Base-by-base conservation (phyloP, 495 filamentous ascomycete genomes). In the Podospora pseudopauciseta region DNA sequence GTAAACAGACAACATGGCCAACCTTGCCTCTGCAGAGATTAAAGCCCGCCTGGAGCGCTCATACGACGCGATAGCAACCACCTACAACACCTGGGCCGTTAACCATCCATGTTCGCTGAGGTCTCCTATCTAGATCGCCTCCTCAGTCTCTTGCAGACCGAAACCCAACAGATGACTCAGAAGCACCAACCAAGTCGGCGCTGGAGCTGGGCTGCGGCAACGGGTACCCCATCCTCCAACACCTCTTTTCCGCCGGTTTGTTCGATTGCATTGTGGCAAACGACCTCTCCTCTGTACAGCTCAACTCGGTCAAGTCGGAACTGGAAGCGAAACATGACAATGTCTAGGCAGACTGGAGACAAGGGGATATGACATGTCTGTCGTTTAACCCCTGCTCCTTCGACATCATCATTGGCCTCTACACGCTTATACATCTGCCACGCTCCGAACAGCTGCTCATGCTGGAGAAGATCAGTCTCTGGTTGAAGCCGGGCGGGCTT, bases 181-280 rank as follows among this genome's bases (percentile, higher is more conserved):
- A 20, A 23, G 28, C 70, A 5, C 27, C 6, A 18, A 5, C 5
- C 16, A 57, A 16, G 18, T 57, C 57, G 11, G 69, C 74, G n/a
- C 77, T 80, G 13, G 78, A 80, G 27, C 74, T 79, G 9, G 79
- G 79, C 26, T 78, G 78, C 62, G 79, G 79, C 34, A 60, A 72
- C 18, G 79, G 79, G 26, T 28, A 72, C 23, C 79, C 79, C 2
- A 69, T 77, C 13, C 71, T 74, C 3, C 54, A 69, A 39, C 69
- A 34, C n/a, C 69, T 80, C 11, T 68, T 80, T 4, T 56, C 67
- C 4, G 9, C 30, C 54, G 65, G 56, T 3, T 60, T 77, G 49
- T 56, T 56, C 19, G 2, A 0, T 23, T 11, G 60, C 44, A 34
- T 74, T 13, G 69, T 68, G 6, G 77, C 74, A 57, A 79, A 78